Base-by-base conservation (phyloP, 176 grass and related monocot species). In the Aegilops longissima region DNA sequence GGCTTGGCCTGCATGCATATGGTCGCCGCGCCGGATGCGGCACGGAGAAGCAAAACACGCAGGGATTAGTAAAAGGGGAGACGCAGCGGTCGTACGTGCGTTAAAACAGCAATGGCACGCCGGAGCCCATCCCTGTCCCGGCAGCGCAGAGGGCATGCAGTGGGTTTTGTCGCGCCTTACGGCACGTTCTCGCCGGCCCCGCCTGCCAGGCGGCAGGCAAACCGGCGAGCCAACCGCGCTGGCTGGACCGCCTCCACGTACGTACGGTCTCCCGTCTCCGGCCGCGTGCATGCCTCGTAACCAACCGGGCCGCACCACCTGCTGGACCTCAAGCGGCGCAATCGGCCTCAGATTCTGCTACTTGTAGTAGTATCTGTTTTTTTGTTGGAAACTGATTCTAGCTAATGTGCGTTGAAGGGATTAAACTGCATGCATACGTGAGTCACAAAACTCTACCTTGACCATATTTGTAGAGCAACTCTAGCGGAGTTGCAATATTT, bases 11-110 rank as follows among this genome's bases (percentile, higher is more conserved):
- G 63, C 30, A 69, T 52, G 63, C 30, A 35, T 52, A n/a, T 58
- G 54, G 67, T 23, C 59, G 76, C 6, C 12, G 36, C 73, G 89
- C 89, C 80, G 85, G 89, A 80, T 47, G 89, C 85, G 89, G 85
- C 85, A 87, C 27, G 75, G 59, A 27, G 59, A 91, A 87, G 89
- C 81, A 76, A 87, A 33, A 35, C 64, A 14, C 24, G 64, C 18
- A 33, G 66, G 44, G 44, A 36, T 13, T 39, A 42, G 20, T 83
- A 12, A 79, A 83, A 73, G 40, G 27, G 18, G 66, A 51, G 51
- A 27, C 61, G n/a, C 58, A 30, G 40, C 38, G 73, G n/a, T 76
- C 75, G 73, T 29, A 20, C 17, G 6, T 23, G 51, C 23, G 70
- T 78, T 70, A 78, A 88, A 88, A 78, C 80, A 82, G 66, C 31